These are phyloP conservation scores for Heracleum sosnowskyi DNA, from an alignment of 129 eudicot species.

Conservation along the genomic window DNA sequence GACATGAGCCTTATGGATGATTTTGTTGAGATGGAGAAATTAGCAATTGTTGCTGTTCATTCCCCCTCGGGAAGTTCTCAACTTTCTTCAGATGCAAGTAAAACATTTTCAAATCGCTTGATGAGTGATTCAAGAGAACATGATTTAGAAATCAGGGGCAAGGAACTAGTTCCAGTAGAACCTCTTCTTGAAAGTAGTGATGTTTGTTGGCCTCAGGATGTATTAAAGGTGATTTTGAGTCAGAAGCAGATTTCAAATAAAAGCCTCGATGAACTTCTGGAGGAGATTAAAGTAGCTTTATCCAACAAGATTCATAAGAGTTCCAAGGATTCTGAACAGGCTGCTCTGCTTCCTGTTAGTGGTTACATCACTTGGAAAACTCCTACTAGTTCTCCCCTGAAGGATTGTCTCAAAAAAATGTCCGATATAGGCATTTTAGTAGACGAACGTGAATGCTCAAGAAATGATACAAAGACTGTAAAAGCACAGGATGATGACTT, in stretches of 20 bases:
- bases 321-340: conserved; percentile 11
- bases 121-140: neutral
- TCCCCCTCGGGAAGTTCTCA: conserved; percentile 18
- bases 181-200: conserved; percentile 5
- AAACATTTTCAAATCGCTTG: neutral
- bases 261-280: conserved; percentile 46
- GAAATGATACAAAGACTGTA: neutral
- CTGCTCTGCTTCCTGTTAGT: conserved; percentile 27
- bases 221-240: conserved; percentile 33
- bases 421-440: neutral
- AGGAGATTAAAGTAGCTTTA: conserved; percentile 40
- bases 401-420: conserved; percentile 5
- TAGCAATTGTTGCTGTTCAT: conserved; percentile 64
- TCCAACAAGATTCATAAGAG: conserved; percentile 5
- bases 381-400: conserved; percentile 25
- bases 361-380: conserved; percentile 73
- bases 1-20: conserved; percentile 72
- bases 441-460: conserved; percentile 2
- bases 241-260: conserved; percentile 47
- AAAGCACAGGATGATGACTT: neutral
- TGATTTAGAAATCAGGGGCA: conserved; percentile 31
- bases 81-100: conserved; percentile 15
- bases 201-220: conserved; percentile 41
- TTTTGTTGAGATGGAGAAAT: conserved; percentile 74
- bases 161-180: conserved; percentile 50